Evolutionary conservation across 202 grass and related monocot species (phyloP).

Genomic region (Cymbopogon flexuosus): DNA sequence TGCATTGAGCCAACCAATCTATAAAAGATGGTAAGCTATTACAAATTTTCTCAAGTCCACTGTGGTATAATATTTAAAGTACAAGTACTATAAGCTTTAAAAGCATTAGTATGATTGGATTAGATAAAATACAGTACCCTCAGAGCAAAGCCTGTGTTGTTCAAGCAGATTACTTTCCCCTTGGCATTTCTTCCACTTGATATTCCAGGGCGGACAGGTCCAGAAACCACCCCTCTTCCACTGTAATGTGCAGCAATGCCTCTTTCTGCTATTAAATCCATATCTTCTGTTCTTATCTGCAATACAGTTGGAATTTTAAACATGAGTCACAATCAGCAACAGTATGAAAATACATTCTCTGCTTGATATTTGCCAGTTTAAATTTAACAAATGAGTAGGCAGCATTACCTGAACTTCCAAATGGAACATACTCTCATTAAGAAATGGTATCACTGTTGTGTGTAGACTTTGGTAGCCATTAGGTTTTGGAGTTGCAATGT

Average conservation of each 20-base stretch:
- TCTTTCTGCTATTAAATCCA: slow-evolving; percentile 99
- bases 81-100: slow-evolving; percentile 21
- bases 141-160: slow-evolving; percentile 75
- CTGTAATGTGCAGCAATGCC: slow-evolving; percentile 94
- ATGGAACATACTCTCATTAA: slow-evolving; percentile 96
- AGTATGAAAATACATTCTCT: slow-evolving; percentile 21
- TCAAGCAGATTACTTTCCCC: slow-evolving; percentile 73
- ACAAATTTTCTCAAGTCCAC: not conserved
- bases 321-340: not conserved
- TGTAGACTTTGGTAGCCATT: slow-evolving; percentile 98
- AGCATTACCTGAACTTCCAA: slow-evolving; percentile 93
- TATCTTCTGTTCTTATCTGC: slow-evolving; percentile 97
- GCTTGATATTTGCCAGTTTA: slow-evolving; percentile 10
- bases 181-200: slow-evolving; percentile 63
- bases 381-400: slow-evolving; percentile 24
- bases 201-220: slow-evolving; percentile 53
- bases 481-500: slow-evolving; percentile 98
- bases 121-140: slow-evolving; percentile 55
- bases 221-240: slow-evolving; percentile 67
- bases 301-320: slow-evolving; percentile 20
- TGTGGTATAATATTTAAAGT: not conserved
- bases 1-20: slow-evolving; percentile 99
- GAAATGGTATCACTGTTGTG: slow-evolving; percentile 94
- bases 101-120: slow-evolving; percentile 12
- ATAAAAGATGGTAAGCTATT: slow-evolving; percentile 28